phyloP scores from a whole-genome alignment of 257 asterid species.

The Solanum neorickii region DNA sequence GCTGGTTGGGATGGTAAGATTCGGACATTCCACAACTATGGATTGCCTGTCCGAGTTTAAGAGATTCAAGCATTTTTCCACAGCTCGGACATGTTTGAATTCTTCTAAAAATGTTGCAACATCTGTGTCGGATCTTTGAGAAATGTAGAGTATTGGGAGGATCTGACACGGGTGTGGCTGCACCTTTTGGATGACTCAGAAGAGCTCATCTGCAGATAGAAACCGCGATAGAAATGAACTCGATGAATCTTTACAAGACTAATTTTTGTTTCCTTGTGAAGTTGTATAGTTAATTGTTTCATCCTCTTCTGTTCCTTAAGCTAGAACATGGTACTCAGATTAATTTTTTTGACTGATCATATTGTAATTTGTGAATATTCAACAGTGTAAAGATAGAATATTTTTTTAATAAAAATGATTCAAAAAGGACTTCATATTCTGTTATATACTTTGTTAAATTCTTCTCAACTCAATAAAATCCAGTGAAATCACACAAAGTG shows the following conservation, averaged over 20 bases:
- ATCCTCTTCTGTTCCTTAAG: not conserved
- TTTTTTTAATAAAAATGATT: not conserved
- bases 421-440: not conserved
- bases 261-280: not conserved
- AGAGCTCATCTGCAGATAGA: not conserved
- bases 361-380: not conserved
- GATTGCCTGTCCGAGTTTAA: constrained; percentile 45
- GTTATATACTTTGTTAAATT: not conserved
- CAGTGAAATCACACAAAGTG: not conserved
- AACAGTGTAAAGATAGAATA: not conserved
- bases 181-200: not conserved
- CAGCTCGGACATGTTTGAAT: not conserved
- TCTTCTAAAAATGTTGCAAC: not conserved
- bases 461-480: not conserved
- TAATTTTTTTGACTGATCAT: not conserved
- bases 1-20: constrained; percentile 62
- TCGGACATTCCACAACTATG: constrained; percentile 71
- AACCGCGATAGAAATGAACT: not conserved
- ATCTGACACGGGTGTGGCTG: not conserved
- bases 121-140: not conserved
- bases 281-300: not conserved
- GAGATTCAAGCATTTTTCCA: not conserved
- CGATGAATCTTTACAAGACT: not conserved
- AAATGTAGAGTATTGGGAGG: not conserved
- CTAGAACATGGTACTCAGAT: not conserved